A percentile compares a stretch with the other conserved stretches of the same genome.
Evolutionary conservation across 2,329 filamentous ascomycete genomes (phyloP).

Genomic region (Ophiostoma sp.): DNA sequence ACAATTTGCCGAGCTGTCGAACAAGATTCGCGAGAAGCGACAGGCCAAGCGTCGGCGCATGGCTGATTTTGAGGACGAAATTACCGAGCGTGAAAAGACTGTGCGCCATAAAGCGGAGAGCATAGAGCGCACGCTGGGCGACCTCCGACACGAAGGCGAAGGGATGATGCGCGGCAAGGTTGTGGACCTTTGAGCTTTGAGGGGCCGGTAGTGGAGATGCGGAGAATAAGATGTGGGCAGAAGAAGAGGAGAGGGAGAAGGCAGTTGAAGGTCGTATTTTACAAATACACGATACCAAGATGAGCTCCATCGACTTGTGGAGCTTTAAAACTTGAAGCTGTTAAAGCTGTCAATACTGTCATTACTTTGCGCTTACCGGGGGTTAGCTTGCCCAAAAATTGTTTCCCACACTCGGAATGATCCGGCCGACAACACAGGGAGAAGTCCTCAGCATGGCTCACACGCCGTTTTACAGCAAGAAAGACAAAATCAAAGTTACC

Average conservation of each 20-base stretch:
- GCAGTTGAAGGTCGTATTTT: neutral
- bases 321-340: conserved; percentile 5
- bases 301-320: neutral
- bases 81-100: conserved; percentile 55
- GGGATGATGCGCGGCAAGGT: conserved; percentile 54
- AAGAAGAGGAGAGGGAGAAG: neutral
- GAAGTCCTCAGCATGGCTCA: conserved; percentile 3
- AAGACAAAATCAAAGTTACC: neutral
- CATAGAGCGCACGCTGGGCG: conserved; percentile 56
- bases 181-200: conserved; percentile 32
- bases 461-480: neutral
- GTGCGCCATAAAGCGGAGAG: conserved; percentile 54
- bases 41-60: conserved; percentile 52
- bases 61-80: conserved; percentile 55
- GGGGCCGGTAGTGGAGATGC: neutral
- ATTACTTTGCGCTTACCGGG: neutral
- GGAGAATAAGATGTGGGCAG: neutral
- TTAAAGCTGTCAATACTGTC: neutral
- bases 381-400: neutral
- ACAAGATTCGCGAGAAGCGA: conserved; percentile 50
- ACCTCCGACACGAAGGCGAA: conserved; percentile 58
- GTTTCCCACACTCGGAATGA: neutral
- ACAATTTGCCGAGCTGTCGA: conserved; percentile 53
- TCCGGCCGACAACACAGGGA: neutral
- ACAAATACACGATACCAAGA: neutral